Evolutionary conservation across 768 basidiomycete genomes (phyloP).

Genomic region (Postia placenta): DNA sequence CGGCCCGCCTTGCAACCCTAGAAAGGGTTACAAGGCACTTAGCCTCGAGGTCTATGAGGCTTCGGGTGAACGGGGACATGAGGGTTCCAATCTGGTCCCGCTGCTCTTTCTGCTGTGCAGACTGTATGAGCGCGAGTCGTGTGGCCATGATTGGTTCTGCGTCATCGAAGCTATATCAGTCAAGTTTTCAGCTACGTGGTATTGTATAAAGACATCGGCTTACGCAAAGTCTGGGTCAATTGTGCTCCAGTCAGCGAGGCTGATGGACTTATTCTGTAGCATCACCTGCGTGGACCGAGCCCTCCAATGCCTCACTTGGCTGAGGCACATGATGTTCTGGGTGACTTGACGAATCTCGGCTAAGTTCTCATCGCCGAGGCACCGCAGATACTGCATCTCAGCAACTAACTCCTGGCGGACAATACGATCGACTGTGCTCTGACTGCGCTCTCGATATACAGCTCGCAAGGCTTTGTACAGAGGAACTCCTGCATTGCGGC

Average conservation of each 20-base stretch:
- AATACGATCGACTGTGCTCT: constrained; percentile 37
- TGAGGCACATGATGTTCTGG: constrained; percentile 73
- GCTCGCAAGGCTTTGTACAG: constrained; percentile 79
- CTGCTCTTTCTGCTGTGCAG: constrained; percentile 62
- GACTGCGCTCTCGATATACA: constrained; percentile 72
- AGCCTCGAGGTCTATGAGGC: constrained; percentile 58
- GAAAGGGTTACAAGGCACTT: constrained; percentile 67
- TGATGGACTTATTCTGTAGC: constrained; percentile 27
- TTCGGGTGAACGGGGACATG: constrained; percentile 42
- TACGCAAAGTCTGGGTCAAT: constrained; percentile 64
- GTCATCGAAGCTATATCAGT: constrained; percentile 72
- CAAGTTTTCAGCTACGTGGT: too few relatives aligned
- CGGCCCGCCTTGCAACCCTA: constrained; percentile 58
- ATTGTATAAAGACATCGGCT: constrained; percentile 20
- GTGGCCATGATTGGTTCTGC: constrained; percentile 78
- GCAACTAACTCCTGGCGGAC: constrained; percentile 45
- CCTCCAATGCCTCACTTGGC: constrained; percentile 70
- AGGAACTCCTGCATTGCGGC: constrained; percentile 43
- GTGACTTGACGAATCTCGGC: constrained; percentile 64
- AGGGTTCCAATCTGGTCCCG: constrained; percentile 73
- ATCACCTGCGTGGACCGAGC: constrained; percentile 26
- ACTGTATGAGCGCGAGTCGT: constrained; percentile 74
- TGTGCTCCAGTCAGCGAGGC: constrained; percentile 31
- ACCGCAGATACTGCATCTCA: constrained; percentile 61
- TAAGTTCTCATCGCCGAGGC: constrained; percentile 73